Evolutionary conservation across 495 filamentous ascomycete genomes (phyloP), one percentile per base, ranked within the genome.

Genomic region (Pseudevernia furfuracea): DNA sequence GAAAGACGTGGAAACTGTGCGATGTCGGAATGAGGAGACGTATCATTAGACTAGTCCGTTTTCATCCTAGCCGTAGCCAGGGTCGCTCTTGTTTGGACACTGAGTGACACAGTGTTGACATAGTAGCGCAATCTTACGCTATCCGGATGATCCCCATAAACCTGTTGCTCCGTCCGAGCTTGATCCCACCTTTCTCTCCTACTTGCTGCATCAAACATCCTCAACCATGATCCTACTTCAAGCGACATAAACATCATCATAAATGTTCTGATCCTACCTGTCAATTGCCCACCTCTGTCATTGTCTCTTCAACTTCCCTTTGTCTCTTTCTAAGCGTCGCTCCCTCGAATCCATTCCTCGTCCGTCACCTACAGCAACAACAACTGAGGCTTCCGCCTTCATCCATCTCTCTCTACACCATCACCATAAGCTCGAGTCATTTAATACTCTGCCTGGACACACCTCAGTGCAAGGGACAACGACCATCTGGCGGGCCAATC

Each of bases 221-320:
- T 43, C 61, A 48, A 67, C 53, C 62, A 68, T 68, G 60, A 68
- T 70, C 66, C 58, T 70, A 53, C 58, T 72, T 56, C 65, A 69
- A 58, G 30, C 46, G 49, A 28, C 53, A 38, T 67, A 66, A 64
- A 32, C 0, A 11, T 1, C 25, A 55, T 60, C 68, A 66, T 63
- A 61, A 71, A 63, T 69, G 63, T 58, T 60, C 68, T 75, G 67
- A 73, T 70, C 70, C 66, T 69, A 66, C 69, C 44, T 59, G 58
- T 69, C 65, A 73, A 66, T 69, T 64, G 66, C 67, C 36, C 63
- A 68, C 67, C 69, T 73, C 70, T 59, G 68, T 69, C 61, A 63
- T 69, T 70, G 60, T 73, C n/a, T 68, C 46, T 63, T 63, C 36
- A 62, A 28, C 65, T 71, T 65, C 60, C 58, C 44, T 68, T 62